Evolutionary conservation across 495 filamentous ascomycete genomes (phyloP), one percentile per base, ranked within the genome.

Genomic region (Neurospora terricola): DNA sequence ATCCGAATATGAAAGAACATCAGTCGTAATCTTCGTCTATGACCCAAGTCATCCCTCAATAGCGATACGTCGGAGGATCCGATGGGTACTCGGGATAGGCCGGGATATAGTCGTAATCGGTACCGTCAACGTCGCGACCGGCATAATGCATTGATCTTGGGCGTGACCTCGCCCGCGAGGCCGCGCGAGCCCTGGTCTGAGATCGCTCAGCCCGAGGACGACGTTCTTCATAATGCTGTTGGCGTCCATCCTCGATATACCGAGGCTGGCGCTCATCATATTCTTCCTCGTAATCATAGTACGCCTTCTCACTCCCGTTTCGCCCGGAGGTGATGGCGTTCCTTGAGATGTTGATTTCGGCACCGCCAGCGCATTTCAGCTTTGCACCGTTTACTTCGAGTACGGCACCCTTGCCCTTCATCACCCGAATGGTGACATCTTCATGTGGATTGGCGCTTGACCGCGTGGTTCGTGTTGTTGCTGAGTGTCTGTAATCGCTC

Each of bases 401-500:
- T 18, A 82, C 79, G 23, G 83, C 79, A 68, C 77, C 54, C 54
- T 36, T 83, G 4, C 85, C 85, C 40, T 84, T 82, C 45, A 66
- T 36, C 54, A 88, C 82, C 48, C 84, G 84, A 76, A 88, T 87
- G 12, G 86, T 88, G 37, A 87, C 80, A 74, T 87, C 86, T 62
- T 88, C 85, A 70, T 23, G 48, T 30, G 86, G 84, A 59, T 82
- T 78, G 68, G 76, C 77, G 23, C 81, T 83, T 45, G 83, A 84
- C 54, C 84, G 79, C 16, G 86, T 88, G n/a, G 85, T 88, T 34
- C 85, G 83, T 10, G 86, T 87, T 10, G 87, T 87, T 2, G 84
- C 84, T 23, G 86, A 87, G 70, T 85, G 84, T 72, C 82, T 83
- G 75, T 85, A 88, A 30, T 88, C 87, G 76, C 86, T 88, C 74